A percentile compares a stretch with the other conserved stretches of the same genome.
Evolutionary conservation across 83 land plant genomes (phyloP).

Genomic region (Thuja plicata): DNA sequence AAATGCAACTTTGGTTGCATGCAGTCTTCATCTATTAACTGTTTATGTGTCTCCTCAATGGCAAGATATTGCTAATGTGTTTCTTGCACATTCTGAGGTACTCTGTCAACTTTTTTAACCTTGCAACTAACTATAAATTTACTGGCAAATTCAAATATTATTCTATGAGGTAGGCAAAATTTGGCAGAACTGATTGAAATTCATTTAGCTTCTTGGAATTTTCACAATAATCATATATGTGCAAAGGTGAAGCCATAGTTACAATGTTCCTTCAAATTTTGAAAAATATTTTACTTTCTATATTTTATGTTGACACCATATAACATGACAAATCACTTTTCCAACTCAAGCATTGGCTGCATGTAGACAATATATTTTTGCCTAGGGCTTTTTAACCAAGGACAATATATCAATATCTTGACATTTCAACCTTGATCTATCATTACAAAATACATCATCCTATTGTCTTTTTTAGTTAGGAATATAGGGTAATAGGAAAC

Average conservation of each 20-base stretch:
- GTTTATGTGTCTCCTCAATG: constrained; percentile 55
- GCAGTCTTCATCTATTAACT: constrained; percentile 47
- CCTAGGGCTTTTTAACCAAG: not conserved
- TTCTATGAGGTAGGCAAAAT: not conserved
- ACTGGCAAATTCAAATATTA: not conserved
- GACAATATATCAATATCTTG: not conserved
- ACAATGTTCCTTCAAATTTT: not conserved
- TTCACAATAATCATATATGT: not conserved
- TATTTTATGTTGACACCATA: not conserved
- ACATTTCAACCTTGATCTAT: not conserved
- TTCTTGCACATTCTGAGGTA: constrained; percentile 73
- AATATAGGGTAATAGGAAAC: too few species aligned
- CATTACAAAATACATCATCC: not conserved
- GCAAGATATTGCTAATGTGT: constrained; percentile 60
- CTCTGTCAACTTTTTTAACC: not conserved
- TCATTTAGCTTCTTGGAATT: not conserved
- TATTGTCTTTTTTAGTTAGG: not conserved
- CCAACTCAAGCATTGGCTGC: not conserved
- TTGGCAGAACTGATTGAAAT: not conserved
- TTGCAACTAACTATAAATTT: not conserved
- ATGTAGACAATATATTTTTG: not conserved
- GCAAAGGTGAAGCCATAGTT: not conserved
- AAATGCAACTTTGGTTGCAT: constrained; percentile 49
- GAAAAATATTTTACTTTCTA: not conserved
- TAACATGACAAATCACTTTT: not conserved